phyloP scores from a whole-genome alignment of 257 asterid species.

The Jacaranda copaia region DNA sequence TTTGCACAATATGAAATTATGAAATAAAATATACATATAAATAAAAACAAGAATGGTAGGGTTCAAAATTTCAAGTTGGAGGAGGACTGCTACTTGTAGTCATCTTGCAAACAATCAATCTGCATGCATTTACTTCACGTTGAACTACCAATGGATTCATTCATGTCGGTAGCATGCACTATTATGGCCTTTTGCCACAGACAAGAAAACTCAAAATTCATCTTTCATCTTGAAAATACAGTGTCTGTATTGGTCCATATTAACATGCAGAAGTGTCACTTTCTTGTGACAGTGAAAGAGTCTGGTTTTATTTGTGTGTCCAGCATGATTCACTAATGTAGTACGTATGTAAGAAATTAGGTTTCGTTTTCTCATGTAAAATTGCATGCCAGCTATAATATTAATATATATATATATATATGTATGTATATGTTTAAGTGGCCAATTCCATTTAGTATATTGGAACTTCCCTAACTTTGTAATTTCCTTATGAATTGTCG shows the following conservation, averaged over 20 bases:
- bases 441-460: too few species aligned
- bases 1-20: too few species aligned
- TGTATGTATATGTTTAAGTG: too few species aligned
- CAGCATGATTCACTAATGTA: slow-evolving; percentile 28
- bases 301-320: slow-evolving; percentile 15
- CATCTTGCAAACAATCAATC: slow-evolving; percentile 22
- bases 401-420: too few species aligned
- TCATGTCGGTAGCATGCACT: slow-evolving; percentile 37
- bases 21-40: too few species aligned
- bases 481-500: not conserved
- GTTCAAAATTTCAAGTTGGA: not conserved
- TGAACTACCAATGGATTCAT: slow-evolving; percentile 35
- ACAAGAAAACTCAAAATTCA: slow-evolving; percentile 24
- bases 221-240: slow-evolving; percentile 15
- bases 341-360: not conserved
- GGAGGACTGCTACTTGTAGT: not conserved
- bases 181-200: not conserved
- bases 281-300: slow-evolving; percentile 7
- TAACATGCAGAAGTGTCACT: slow-evolving; percentile 33
- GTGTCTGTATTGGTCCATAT: slow-evolving; percentile 27
- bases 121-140: slow-evolving; percentile 42
- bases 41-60: too few species aligned
- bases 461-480: too few species aligned
- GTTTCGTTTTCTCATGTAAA: not conserved
- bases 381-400: too few species aligned